Conservation (phyloP, 169 alveolate species). For the Eimeria zaria region DNA sequence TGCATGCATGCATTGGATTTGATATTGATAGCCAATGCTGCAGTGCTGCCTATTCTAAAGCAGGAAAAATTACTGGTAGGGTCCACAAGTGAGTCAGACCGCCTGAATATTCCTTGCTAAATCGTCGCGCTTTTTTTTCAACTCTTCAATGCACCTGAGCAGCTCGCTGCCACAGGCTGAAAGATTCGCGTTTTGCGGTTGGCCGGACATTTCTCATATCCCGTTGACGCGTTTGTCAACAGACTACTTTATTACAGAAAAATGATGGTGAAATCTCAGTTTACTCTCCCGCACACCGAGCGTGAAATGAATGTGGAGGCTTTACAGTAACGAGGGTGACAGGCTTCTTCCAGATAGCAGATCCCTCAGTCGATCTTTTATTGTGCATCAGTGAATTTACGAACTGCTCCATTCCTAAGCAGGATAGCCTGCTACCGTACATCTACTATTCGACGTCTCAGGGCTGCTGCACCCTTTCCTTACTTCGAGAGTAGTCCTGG, state of each 20-base stretch:
- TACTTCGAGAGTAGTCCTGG: not conserved
- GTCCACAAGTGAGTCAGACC: not conserved
- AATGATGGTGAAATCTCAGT: not conserved
- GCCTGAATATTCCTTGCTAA: conserved; percentile 62
- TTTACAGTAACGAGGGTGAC: not conserved
- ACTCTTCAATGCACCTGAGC: conserved; percentile 95
- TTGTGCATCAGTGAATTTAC: not conserved
- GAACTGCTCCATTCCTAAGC: not conserved
- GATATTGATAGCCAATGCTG: not conserved
- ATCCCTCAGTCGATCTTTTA: not conserved
- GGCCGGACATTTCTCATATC: conserved; percentile 74
- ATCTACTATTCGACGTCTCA: not conserved
- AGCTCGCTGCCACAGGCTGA: conserved; percentile 95
- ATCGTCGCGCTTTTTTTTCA: conserved; percentile 95
- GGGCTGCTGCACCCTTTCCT: not conserved
- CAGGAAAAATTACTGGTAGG: not conserved
- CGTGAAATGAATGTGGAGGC: not conserved
- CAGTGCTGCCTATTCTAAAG: not conserved
- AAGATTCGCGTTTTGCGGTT: conserved; percentile 88
- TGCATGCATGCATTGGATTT: not conserved
- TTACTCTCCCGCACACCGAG: not conserved
- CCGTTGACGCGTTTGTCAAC: not conserved
- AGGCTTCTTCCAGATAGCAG: not conserved
- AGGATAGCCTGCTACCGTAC: not conserved
- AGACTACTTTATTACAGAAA: not conserved